phyloP scores from a whole-genome alignment of 768 basidiomycete genomes.

The Suillus variegatus region DNA sequence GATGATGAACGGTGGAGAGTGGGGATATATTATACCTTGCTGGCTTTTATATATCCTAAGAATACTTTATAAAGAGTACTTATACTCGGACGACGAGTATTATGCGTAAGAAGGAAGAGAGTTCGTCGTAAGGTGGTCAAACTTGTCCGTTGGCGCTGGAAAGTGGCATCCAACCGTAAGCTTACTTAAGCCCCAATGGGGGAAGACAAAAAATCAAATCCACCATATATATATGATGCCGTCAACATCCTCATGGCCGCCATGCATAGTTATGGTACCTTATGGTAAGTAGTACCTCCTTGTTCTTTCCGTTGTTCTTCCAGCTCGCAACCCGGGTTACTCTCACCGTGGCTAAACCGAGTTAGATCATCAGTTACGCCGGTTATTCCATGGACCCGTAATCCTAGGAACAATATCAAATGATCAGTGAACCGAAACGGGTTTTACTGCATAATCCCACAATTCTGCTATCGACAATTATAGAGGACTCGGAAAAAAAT shows the following conservation, averaged over 20 bases:
- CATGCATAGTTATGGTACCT: neutral
- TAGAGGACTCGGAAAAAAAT: too few relatives aligned
- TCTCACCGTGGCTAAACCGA: neutral
- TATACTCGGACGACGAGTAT: neutral
- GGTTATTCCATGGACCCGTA: neutral
- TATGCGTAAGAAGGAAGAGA: neutral
- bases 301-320: constrained; percentile 5
- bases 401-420: too few relatives aligned
- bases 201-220: neutral
- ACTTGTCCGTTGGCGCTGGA: neutral
- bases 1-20: neutral
- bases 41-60: neutral
- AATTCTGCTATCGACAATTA: too few relatives aligned
- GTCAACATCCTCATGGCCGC: neutral
- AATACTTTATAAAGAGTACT: neutral
- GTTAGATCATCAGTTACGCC: neutral
- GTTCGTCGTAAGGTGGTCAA: neutral
- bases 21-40: neutral
- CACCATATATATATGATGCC: neutral
- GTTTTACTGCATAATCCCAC: too few relatives aligned
- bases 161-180: neutral
- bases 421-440: too few relatives aligned
- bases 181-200: neutral
- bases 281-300: neutral
- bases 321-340: neutral